phyloP scores from a whole-genome alignment of 495 filamentous ascomycete species.

The Neurospora sp. region DNA sequence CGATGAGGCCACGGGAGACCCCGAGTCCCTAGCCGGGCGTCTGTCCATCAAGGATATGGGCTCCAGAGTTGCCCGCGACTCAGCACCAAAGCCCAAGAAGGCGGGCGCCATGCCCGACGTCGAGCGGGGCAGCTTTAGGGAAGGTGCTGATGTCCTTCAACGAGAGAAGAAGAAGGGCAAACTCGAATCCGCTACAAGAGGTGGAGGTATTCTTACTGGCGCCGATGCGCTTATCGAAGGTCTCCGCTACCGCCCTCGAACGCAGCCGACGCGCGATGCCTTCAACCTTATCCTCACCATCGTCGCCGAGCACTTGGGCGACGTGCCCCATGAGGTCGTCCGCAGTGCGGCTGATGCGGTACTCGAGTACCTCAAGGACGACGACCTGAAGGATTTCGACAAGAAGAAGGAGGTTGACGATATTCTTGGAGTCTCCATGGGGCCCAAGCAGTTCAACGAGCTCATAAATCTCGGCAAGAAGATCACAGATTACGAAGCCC shows the following conservation, averaged over 20 bases:
- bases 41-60: conserved; percentile 95
- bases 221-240: conserved; percentile 84
- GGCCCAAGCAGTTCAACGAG: conserved; percentile 91
- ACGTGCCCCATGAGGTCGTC: conserved; percentile 85
- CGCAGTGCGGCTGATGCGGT: conserved; percentile 92
- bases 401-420: conserved; percentile 98
- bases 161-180: conserved; percentile 84
- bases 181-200: conserved; percentile 58
- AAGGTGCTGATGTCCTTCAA: conserved; percentile 78
- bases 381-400: conserved; percentile 92
- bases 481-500: conserved; percentile 96
- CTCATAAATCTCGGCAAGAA: conserved; percentile 96
- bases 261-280: conserved; percentile 84
- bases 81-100: conserved; percentile 71
- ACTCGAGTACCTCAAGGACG: conserved; percentile 86
- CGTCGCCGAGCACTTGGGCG: conserved; percentile 78
- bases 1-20: conserved; percentile 94
- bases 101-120: conserved; percentile 52
- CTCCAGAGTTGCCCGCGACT: conserved; percentile 64
- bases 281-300: conserved; percentile 92
- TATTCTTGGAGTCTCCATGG: conserved; percentile 69
- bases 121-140: conserved; percentile 67
- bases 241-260: conserved; percentile 73
- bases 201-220: conserved; percentile 72
- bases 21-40: conserved; percentile 90